Conservation (phyloP, 2,329 filamentous ascomycete genomes). For the Cordyceps sp. region DNA sequence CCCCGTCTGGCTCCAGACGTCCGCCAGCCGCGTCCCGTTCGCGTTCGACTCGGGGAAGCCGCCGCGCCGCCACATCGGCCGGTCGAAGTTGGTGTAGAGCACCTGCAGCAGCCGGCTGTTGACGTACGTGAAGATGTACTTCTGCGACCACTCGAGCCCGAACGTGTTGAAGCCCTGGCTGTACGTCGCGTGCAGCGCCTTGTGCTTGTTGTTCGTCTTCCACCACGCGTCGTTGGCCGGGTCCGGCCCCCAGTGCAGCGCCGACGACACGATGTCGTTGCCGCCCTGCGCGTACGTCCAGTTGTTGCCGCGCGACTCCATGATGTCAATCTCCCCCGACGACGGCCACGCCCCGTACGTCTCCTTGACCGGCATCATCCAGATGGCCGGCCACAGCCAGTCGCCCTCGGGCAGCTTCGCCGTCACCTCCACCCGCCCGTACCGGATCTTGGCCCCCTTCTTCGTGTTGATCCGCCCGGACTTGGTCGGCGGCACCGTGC, state of each 20-base stretch:
- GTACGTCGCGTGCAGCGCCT: conserved; percentile 61
- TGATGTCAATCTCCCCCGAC: conserved; percentile 73
- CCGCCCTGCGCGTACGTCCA: conserved; percentile 59
- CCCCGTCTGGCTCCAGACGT: conserved; percentile 48
- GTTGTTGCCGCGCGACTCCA: conserved; percentile 71
- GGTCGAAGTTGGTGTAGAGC: conserved; percentile 58
- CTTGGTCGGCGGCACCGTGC: conserved; percentile 59
- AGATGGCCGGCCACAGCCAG: conserved; percentile 87
- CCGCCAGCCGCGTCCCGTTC: conserved; percentile 48
- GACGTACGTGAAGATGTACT: conserved; percentile 78
- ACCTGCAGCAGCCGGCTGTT: conserved; percentile 68
- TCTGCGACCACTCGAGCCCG: conserved; percentile 74
- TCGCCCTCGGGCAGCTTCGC: conserved; percentile 63
- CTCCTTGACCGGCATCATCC: conserved; percentile 63
- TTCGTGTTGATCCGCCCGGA: conserved; percentile 68
- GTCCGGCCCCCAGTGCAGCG: conserved; percentile 71
- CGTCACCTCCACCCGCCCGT: conserved; percentile 64
- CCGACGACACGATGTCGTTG: conserved; percentile 64
- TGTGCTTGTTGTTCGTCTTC: conserved; percentile 64
- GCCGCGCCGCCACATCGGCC: conserved; percentile 52
- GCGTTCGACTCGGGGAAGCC: conserved; percentile 44
- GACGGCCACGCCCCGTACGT: conserved; percentile 63
- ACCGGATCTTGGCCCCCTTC: conserved; percentile 55
- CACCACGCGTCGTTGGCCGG: conserved; percentile 61
- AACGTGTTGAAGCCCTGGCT: conserved; percentile 55